A percentile compares a stretch with the other conserved stretches of the same genome.
Evolutionary conservation across 2,329 filamentous ascomycete genomes (phyloP).

Genomic region (Fusarium sp.): DNA sequence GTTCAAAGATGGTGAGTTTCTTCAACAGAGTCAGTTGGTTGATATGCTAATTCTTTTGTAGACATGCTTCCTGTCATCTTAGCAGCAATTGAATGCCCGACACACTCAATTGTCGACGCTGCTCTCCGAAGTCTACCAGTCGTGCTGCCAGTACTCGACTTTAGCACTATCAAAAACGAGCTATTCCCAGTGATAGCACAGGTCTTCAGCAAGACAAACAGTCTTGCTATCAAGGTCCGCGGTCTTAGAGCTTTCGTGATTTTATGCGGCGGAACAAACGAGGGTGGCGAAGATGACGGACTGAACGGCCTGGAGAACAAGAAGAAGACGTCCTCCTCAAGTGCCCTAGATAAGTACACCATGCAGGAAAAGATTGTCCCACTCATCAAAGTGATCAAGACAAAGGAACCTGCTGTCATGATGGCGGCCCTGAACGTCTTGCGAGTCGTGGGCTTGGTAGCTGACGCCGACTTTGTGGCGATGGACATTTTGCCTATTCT

Average conservation of each 20-base stretch:
- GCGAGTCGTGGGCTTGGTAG: slow-evolving; percentile 83
- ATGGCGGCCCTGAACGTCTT: slow-evolving; percentile 91
- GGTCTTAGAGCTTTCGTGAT: slow-evolving; percentile 92
- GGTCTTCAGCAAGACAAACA: slow-evolving; percentile 94
- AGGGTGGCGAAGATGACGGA: slow-evolving; percentile 72
- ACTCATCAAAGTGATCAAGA: slow-evolving; percentile 92
- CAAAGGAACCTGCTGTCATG: slow-evolving; percentile 98
- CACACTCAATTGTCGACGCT: slow-evolving; percentile 89
- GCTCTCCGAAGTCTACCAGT: slow-evolving; percentile 83
- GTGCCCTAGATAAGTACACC: slow-evolving; percentile 95
- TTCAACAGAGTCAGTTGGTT: slow-evolving; percentile 15
- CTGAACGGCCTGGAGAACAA: slow-evolving; percentile 80
- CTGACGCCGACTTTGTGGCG: slow-evolving; percentile 91
- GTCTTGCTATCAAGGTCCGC: slow-evolving; percentile 93
- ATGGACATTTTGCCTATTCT: slow-evolving; percentile 91
- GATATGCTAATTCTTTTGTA: slow-evolving; percentile 52
- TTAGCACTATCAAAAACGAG: slow-evolving; percentile 96
- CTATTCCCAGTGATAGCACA: slow-evolving; percentile 92
- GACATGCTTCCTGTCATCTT: slow-evolving; percentile 91
- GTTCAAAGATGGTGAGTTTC: slow-evolving; percentile 86
- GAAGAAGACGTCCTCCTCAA: slow-evolving; percentile 76
- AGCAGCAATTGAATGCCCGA: slow-evolving; percentile 87
- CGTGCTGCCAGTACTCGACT: slow-evolving; percentile 91
- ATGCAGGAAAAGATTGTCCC: slow-evolving; percentile 98
- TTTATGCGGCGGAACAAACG: slow-evolving; percentile 82